Percentiles rank a stretch among this genome's conserved stretches.
These are phyloP conservation scores for Paecilomyces dactylethromorphus DNA, from an alignment of 2,329 filamentous ascomycete species.

Conservation along the genomic window DNA sequence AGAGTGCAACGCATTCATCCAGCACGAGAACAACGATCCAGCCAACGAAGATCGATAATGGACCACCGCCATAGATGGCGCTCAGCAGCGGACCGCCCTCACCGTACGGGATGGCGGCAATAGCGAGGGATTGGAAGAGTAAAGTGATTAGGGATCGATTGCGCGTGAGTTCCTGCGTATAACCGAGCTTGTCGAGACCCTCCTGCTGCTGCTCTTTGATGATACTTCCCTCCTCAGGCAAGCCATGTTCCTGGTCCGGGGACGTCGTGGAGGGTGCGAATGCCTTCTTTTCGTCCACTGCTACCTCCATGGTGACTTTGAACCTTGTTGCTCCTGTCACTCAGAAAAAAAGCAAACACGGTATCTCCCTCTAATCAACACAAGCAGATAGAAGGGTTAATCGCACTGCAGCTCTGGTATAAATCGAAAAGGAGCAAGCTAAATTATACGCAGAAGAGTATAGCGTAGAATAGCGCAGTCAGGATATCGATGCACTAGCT, in stretches of 20 bases:
- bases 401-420: not conserved
- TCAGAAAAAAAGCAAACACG: not conserved
- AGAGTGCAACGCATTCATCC: slow-evolving; percentile 48
- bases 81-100: slow-evolving; percentile 33
- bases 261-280: not conserved
- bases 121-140: slow-evolving; percentile 56
- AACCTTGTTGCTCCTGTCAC: not conserved
- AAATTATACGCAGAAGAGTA: not conserved
- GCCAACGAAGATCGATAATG: slow-evolving; percentile 51
- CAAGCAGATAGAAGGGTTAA: not conserved
- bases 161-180: slow-evolving; percentile 50
- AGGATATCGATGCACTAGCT: not conserved
- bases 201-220: slow-evolving; percentile 24
- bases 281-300: not conserved
- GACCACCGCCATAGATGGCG: slow-evolving; percentile 42
- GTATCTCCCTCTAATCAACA: not conserved
- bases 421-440: not conserved
- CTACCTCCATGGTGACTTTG: not conserved
- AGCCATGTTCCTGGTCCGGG: not conserved
- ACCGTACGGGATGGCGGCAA: slow-evolving; percentile 55
- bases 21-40: slow-evolving; percentile 50
- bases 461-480: not conserved
- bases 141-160: slow-evolving; percentile 56
- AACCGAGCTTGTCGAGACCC: slow-evolving; percentile 44
- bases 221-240: slow-evolving; percentile 7